Conservation (phyloP, 768 basidiomycete species). For the Naganishia friedmannii region DNA sequence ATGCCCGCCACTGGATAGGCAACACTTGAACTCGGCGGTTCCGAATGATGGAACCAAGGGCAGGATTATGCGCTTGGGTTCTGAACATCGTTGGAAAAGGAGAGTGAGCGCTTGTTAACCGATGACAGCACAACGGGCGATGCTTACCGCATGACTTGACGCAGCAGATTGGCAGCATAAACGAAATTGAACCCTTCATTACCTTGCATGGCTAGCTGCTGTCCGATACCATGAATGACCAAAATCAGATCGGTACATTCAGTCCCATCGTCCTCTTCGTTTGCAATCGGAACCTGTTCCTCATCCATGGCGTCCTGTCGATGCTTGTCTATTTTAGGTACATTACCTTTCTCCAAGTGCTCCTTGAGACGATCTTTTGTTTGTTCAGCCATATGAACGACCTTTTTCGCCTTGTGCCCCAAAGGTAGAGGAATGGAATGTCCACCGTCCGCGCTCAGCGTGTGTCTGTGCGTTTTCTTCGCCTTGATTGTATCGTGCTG, state of each 20-base stretch:
- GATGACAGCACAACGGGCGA: neutral
- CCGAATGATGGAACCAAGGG: slow-evolving; percentile 54
- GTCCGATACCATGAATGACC: slow-evolving; percentile 56
- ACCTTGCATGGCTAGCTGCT: slow-evolving; percentile 51
- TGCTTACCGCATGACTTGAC: slow-evolving; percentile 52
- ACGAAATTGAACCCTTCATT: slow-evolving; percentile 56
- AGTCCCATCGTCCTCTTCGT: slow-evolving; percentile 47
- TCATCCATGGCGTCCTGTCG: slow-evolving; percentile 42
- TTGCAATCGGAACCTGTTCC: slow-evolving; percentile 46
- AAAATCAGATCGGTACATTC: slow-evolving; percentile 55
- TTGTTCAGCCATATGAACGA: slow-evolving; percentile 27
- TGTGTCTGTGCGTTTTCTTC: slow-evolving; percentile 13
- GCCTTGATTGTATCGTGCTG: neutral
- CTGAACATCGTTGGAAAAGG: slow-evolving; percentile 30
- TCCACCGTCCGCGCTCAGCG: slow-evolving; percentile 24
- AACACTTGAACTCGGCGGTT: slow-evolving; percentile 54
- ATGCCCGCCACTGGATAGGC: slow-evolving; percentile 56
- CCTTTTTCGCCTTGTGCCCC: slow-evolving; percentile 18
- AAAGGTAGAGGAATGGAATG: slow-evolving; percentile 9
- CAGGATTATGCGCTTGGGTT: slow-evolving; percentile 53
- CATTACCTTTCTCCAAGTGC: slow-evolving; percentile 5
- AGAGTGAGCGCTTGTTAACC: neutral
- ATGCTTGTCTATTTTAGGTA: slow-evolving; percentile 31
- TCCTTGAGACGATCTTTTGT: slow-evolving; percentile 36
- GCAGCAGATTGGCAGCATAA: slow-evolving; percentile 54